A percentile compares a stretch with the other conserved stretches of the same genome.
phyloP scores from a whole-genome alignment of 805 yeast species.

The Kuraishia ogatae region DNA sequence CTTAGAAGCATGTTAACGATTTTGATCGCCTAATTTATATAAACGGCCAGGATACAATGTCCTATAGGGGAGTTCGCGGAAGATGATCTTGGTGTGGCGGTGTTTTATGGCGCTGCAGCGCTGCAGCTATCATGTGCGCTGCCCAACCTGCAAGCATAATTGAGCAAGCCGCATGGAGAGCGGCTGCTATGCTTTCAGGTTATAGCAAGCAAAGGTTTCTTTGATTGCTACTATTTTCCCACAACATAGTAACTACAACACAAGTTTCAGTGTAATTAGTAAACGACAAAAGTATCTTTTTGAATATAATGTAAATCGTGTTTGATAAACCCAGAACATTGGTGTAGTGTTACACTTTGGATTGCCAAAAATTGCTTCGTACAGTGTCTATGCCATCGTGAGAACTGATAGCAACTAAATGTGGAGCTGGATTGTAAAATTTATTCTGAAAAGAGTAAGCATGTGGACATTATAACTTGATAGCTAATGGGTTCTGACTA shows the following conservation, averaged over 20 bases:
- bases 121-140: neutral
- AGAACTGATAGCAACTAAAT: neutral
- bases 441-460: neutral
- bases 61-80: neutral
- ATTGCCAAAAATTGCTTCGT: too few relatives aligned
- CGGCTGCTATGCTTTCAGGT: neutral
- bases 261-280: neutral
- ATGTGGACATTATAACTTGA: too few relatives aligned
- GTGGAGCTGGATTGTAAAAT: neutral
- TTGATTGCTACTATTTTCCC: neutral
- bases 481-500: neutral
- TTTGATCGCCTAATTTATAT: too few relatives aligned
- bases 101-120: neutral
- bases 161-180: neutral
- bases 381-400: too few relatives aligned
- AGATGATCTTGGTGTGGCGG: neutral
- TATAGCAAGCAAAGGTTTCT: neutral
- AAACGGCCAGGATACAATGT: too few relatives aligned
- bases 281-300: neutral
- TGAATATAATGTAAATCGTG: neutral
- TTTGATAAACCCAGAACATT: too few relatives aligned
- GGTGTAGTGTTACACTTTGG: too few relatives aligned
- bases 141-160: neutral
- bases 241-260: too few relatives aligned
- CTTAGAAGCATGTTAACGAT: neutral